Percentiles rank a stretch among this genome's conserved stretches.
Conservation (phyloP, 2,329 filamentous ascomycete genomes). For the Trichoderma afroharzianum region DNA sequence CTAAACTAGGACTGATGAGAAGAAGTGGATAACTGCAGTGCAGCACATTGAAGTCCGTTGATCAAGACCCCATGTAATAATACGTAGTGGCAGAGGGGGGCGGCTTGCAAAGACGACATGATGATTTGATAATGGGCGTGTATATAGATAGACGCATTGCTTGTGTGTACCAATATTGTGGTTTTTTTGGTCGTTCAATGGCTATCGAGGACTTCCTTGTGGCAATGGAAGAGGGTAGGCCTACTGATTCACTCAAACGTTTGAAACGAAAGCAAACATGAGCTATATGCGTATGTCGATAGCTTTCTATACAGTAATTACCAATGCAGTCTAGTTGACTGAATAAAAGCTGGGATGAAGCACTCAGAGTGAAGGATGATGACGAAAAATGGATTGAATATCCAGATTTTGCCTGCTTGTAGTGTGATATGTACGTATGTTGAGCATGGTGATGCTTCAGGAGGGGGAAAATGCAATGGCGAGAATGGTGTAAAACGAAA, state of each 20-base stretch:
- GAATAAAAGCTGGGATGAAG: background rate
- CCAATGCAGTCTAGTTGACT: background rate
- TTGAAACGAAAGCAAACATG: background rate
- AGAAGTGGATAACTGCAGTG: conserved; percentile 27
- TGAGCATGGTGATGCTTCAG: background rate
- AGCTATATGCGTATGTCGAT: background rate
- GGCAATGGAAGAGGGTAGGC: background rate
- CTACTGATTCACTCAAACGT: background rate
- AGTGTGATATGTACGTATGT: background rate
- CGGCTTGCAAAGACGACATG: background rate
- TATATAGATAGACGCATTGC: background rate
- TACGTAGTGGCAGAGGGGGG: background rate
- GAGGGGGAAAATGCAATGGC: background rate
- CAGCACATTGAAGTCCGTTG: conserved; percentile 24
- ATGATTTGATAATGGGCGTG: background rate
- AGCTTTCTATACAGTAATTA: background rate
- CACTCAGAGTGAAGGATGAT: background rate
- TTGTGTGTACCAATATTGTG: background rate
- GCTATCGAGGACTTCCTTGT: background rate
- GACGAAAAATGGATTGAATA: background rate
- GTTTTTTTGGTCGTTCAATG: background rate
- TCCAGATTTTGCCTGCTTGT: background rate
- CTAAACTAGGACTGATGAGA: conserved; percentile 24
- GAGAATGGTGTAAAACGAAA: background rate
- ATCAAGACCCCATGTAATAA: background rate